Evolutionary conservation across 345 rosid species (phyloP).

Genomic region (Citrus sinensis): DVS_A1.0 CM039168.1:7348001-7348500

Average conservation of each 20-base stretch:
- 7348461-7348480: slow-evolving; percentile 70
- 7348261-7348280: slow-evolving; percentile 65
- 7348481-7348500: slow-evolving; percentile 71
- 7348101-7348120: slow-evolving; percentile 68
- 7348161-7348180: slow-evolving; percentile 71
- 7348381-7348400: background rate
- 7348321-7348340: slow-evolving; percentile 11
- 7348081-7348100: slow-evolving; percentile 42
- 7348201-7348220: slow-evolving; percentile 60
- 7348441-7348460: slow-evolving; percentile 75
- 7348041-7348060: background rate
- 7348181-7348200: slow-evolving; percentile 70
- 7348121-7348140: slow-evolving; percentile 57
- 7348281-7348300: slow-evolving; percentile 67
- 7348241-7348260: slow-evolving; percentile 52
- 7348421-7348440: slow-evolving; percentile 86
- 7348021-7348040: no score
- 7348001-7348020: no score
- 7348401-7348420: slow-evolving; percentile 20
- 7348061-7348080: slow-evolving; percentile 4
- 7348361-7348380: background rate
- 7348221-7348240: slow-evolving; percentile 69
- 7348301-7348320: slow-evolving; percentile 72
- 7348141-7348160: slow-evolving; percentile 75
- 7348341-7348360: background rate